Evolutionary conservation across 2,329 filamentous ascomycete genomes (phyloP), one percentile per base, ranked within the genome.

Genomic region (Fusarium tuaranense): DNA sequence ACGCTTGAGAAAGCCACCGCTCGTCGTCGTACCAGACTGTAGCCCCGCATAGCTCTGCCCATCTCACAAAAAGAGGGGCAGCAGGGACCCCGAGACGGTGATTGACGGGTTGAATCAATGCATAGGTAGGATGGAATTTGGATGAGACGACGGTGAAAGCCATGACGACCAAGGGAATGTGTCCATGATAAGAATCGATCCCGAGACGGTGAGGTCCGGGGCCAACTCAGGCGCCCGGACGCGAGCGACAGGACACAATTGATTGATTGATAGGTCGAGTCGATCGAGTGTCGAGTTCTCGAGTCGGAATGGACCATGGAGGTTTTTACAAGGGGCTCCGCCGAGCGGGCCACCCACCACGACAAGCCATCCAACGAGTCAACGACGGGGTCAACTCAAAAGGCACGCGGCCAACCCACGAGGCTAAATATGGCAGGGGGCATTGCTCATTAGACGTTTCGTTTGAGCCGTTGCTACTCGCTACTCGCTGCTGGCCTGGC

Each of bases 331-430:
- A 67, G 76, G 75, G 73, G 64, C 68, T 69, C 51, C 58, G 70
- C 66, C 71, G 65, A 76, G 71, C 65, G 71, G 66, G 64, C 71
- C 75, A 77, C 75, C 67, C 71, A 63, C 58, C 65, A 68, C 70
- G 69, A 69, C 73, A 71, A 74, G 71, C 71, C 57, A 64, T 71
- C 75, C 75, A 78, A 74, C 76, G 67, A 78, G 71, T 78, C 67
- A 62, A 68, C 65, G 62, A 65, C 32, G 65, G 64, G 73, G 62
- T 73, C 69, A 66, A 71, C 69, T 71, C 64, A 46, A 74, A 75
- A 67, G 73, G 77, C 77, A 79, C 77, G 77, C 73, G 77, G 77
- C 68, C 77, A 78, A 63, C 62, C 76, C 76, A 79, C 74, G 77
- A 76, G 77, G 71, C 77, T 79, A 79, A 76, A 71, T 77, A 63